Base-by-base conservation (phyloP, 75 land plant genomes). In the Selaginella tamariscina region DNA sequence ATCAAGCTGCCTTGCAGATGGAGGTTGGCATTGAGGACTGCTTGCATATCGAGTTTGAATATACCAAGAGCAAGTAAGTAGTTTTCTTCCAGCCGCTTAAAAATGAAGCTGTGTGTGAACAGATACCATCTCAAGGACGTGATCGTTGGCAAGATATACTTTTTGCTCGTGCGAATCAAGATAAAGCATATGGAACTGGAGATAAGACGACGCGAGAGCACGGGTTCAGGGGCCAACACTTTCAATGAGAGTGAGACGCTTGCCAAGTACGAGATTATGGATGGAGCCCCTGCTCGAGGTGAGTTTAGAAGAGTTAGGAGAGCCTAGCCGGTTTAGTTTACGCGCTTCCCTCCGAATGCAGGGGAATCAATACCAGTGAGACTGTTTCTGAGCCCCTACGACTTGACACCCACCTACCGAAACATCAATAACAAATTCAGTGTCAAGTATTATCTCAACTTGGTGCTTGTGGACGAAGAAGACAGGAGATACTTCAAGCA, bases 181-280 rank as follows among this genome's bases (percentile, higher is more conserved):
- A n/a, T n/a, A n/a, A 94, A 94, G 70, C 89, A 94, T 70, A 94
- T 94, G 98, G 98, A 94, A 70, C 88, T 94, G 69, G 98, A 94
- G 75, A 85, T 94, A 30, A 78, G 98, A 65, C 88, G 98, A 2
- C 75, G 98, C 64, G 98, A 94, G 69, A 89, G 96, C 54, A 94
- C 98, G 21, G 98, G 98, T 8, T 90, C 96, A 24, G 98, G 98
- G 24, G 81, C 91, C 1, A 94, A 90, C 62, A 90, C 91, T 20
- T 88, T 87, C 79, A 95, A 91, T 60, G 98, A 94, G 75, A 90
- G 88, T 49, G 91, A 90, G 74, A 94, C 98, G 22, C 83, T 94
- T 55, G 96, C 96, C 27, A 94, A 94, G 62, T 94, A 81, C 75
- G 98, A 90, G 65, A 66, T 94, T 69, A 90, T 94, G 98, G 98